Base-by-base conservation (phyloP, 805 yeast species). In the Jamesozyma lodderae region DNA sequence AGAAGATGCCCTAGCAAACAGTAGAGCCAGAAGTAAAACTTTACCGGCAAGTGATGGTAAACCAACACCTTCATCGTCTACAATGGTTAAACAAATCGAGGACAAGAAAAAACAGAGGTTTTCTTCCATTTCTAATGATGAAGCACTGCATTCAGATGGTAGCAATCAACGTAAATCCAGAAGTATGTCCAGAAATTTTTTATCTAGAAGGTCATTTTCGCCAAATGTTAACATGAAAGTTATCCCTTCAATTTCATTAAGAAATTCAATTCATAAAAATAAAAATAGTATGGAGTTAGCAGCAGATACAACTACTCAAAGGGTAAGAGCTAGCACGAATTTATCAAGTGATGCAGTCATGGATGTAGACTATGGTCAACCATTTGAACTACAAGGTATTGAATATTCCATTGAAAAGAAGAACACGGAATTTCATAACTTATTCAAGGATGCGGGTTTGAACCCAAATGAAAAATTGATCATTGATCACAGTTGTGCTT, bases 401-500 rank as follows among this genome's bases (percentile, higher is more conserved):
- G 57, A 57, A 31, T 57, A 53, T 40, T 72, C 78, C 1, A 59
- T 62, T 32, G 71, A 66, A 14, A 78, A 73, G 49, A 63, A 75
- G 41, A 79, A 78, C 47, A 63, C 65, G 16, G 78, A 77, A 17
- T 79, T 79, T 53, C 85, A 78, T 51, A 70, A 68, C 34, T 49
- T 70, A 13, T 80, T 80, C 56, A 70, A 73, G 31, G 69, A 70
- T 31, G 31, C 58, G 4, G 56, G 51, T 4, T 51, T 79, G 1
- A 72, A 75, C 3, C 40, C 58, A 14, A 34, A 36, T 20, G 88
- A 80, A 49, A 57, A 66, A 27, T 63, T 79, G 13, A 63, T 79
- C 30, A 76, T 71, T 21, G 86, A 79, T 47, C 77, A 65, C 48
- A 69, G 76, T 20, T 80, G 90, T 62, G 90, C 90, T 0, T 62